Evolutionary conservation across 768 basidiomycete genomes (phyloP), one percentile per base, ranked within the genome.

Genomic region (Cantharellus anzutake): DNA sequence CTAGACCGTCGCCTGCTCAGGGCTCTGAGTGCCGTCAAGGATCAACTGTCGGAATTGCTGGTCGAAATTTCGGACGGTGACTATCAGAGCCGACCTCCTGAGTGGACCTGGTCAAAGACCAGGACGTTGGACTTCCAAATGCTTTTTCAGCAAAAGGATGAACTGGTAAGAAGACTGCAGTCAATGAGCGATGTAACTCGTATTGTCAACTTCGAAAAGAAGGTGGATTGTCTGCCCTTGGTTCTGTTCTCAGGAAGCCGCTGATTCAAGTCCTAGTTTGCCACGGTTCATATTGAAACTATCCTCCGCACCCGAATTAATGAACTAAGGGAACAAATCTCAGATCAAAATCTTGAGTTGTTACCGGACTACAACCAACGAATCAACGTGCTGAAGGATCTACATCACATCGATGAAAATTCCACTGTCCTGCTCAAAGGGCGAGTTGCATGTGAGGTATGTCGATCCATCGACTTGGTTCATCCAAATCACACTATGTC

Each of bases 281-380:
- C 72, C 7, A 72, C 76, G 29, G 65, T 88, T 41, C 96, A 99
- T 65, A 78, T 77, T 59, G 81, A 84, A 64, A 88, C 84, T 66
- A 68, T 83, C 20, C 70, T 98, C 56, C 78, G 80, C 62, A 76
- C 78, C 41, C 84, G 82, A 64, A 84, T 99, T 60, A 81, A 81
- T 1, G 71, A 75, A 41, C 75, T 99, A 59, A 92, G 87, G 66
- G 74, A 86, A 48, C 83, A 84, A 2, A 81, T 98, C 38, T 97
- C 93, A 3, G 96, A 97, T 67, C 91, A 99, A 68, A 99, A 99
- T 68, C 73, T 98, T 60, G 96, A 96, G 67, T 78, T 98, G 16
- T 78, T 98, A 41, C 96, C 96, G 3, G 96, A 99, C 68, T 99
- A 98, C 70, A 90, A 98, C 68, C 90, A 93, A 67, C 77, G 94